Conservation (phyloP, 2,329 filamentous ascomycete species). For the Fusarium verrucosum region DNA sequence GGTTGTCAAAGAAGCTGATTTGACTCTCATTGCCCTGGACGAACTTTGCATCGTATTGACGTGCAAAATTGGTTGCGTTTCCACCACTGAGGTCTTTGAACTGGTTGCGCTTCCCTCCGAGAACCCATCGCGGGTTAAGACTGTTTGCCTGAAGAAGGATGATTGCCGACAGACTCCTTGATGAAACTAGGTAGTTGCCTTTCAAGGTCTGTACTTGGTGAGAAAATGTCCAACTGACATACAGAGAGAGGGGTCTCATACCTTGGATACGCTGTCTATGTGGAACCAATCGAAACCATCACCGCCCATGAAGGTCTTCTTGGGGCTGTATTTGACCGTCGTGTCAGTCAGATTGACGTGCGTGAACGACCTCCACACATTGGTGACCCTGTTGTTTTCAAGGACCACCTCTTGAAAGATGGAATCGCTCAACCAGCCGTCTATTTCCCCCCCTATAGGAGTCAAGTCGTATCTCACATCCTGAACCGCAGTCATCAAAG, state of each 20-base stretch:
- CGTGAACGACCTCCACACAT: conserved; percentile 41
- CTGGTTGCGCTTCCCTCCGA: conserved; percentile 49
- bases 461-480: conserved; percentile 40
- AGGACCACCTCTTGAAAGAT: conserved; percentile 40
- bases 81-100: conserved; percentile 48
- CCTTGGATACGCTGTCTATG: conserved; percentile 44
- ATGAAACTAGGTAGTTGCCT: conserved; percentile 49
- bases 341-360: conserved; percentile 36
- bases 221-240: neutral
- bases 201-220: conserved; percentile 35
- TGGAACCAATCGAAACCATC: conserved; percentile 45
- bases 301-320: conserved; percentile 29
- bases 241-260: neutral
- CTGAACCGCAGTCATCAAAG: conserved; percentile 38
- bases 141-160: conserved; percentile 43
- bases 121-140: conserved; percentile 47
- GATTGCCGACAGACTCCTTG: conserved; percentile 45
- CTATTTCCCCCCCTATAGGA: conserved; percentile 29
- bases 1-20: conserved; percentile 65
- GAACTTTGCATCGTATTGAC: conserved; percentile 62
- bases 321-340: conserved; percentile 29
- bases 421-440: conserved; percentile 37
- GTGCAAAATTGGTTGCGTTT: conserved; percentile 47
- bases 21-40: conserved; percentile 56
- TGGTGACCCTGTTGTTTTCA: conserved; percentile 35